These are phyloP conservation scores for Chondrus crispus DNA, from an alignment of 23 red algal species.

Conservation along the genomic window DNA sequence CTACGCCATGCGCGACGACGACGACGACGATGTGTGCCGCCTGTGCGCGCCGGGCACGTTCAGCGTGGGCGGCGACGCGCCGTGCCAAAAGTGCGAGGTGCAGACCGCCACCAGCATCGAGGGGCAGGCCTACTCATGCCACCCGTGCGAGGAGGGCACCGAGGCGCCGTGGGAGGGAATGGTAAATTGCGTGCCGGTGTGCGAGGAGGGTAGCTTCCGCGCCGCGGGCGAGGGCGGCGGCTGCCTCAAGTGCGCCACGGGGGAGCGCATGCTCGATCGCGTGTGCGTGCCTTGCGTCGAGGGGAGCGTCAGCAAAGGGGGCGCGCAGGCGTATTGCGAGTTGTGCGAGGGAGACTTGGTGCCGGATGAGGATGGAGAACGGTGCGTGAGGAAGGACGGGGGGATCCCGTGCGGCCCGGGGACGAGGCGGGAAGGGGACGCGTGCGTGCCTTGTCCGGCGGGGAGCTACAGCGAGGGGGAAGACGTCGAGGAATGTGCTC, in stretches of 20 bases:
- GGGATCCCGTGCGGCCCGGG: background rate
- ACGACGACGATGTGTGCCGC: background rate
- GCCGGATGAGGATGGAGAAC: background rate
- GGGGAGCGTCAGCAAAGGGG: background rate
- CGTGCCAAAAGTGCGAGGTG: background rate
- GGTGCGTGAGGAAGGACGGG: background rate
- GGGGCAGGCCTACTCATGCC: no score
- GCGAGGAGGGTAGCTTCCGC: background rate
- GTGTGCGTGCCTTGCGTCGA: background rate
- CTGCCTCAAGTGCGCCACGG: background rate
- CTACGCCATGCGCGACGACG: background rate
- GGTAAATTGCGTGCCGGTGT: no score
- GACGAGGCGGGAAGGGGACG: background rate
- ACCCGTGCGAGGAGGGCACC: no score
- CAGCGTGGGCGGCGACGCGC: background rate
- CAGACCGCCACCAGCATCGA: background rate
- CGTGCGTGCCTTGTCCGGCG: background rate
- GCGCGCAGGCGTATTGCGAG: background rate
- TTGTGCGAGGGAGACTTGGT: background rate
- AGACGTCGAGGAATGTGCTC: background rate
- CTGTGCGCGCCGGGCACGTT: background rate
- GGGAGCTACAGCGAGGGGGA: background rate
- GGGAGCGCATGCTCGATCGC: background rate
- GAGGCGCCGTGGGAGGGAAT: no score
- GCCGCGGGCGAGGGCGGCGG: background rate